Evolutionary conservation across 2,329 filamentous ascomycete species (phyloP), one percentile per base, ranked within the genome.

Genomic region (Diplocarpon rosae): DNA sequence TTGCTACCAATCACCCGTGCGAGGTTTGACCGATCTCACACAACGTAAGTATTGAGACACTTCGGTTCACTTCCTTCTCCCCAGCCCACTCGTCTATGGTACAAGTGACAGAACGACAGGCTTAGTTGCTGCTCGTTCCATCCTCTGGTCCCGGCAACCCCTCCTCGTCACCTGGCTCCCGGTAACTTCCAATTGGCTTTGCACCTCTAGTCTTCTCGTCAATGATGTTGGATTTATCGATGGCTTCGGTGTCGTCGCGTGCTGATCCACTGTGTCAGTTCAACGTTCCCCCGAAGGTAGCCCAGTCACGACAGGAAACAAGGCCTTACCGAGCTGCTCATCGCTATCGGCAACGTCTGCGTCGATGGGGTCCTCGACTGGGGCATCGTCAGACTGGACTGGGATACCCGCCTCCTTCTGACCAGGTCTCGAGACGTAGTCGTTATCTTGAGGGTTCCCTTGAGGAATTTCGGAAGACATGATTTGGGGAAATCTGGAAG

Each of bases 371-470:
- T 65, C 62, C 34, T 65, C 63, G 3, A 66, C 45, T 8, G 48
- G 47, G 16, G 55, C 58, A 5, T 53, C 43, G 32, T 66, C 65
- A 1, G 57, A 54, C 14, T 63, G 56, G 2, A 66, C 64, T 3
- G 61, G 57, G 14, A 66, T 59, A 50, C 42, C 38, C 12, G 30
- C 48, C 1, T 48, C 27, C 13, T 51, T 52, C 38, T 60, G 50
- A 16, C 62, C 62, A 28, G 57, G 39, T 32, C 61, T 62, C 8
- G 63, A 65, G 38, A 64, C 59, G 54, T 66, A 64, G 11, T 56
- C 53, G 47, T 62, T 52, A 42, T 62, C 56, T 37, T 51, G 42
- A 28, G 50, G 43, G 2, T 53, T 39, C 33, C 54, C 55, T 41
- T 55, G 45, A 27, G 60, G 55, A 31, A 37, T 37, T 30, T 30